Base-by-base conservation (phyloP, 2,329 filamentous ascomycete species). In the Cytospora schulzeri region DNA sequence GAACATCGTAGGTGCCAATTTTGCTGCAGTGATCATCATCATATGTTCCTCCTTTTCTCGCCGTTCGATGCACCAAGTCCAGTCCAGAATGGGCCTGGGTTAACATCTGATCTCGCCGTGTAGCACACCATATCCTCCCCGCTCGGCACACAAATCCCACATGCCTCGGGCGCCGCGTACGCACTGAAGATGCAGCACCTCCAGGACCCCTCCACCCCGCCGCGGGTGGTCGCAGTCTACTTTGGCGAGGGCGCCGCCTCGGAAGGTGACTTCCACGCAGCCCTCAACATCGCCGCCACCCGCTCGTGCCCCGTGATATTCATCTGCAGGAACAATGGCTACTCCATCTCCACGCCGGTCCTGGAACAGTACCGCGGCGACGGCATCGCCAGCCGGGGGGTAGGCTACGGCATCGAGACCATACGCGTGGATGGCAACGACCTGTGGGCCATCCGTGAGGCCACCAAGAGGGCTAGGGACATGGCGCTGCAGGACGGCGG, bases 361-460 rank as follows among this genome's bases (percentile, higher is more conserved):
- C 79, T 91, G 1, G 91, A 94, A 71, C 91, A 94, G 70, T 94
- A 94, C 74, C 87, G 90, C 1, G 91, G 91, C 3, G 91, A 94
- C 71, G 91, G 91, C 8, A 93, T 94, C 66, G 91, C 91, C 9
- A 90, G 87, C 54, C 83, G 91, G 35, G 91, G 91, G 15, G 79
- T 91, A 15, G 91, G 91, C 0, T 93, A 94, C 73, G 91, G 91
- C n/a, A 93, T 93, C 69, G 89, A 92, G 69, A 93, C 91, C 0
- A 88, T 93, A 65, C 84, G 91, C 17, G 91, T 93, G 0, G 91
- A 94, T 72, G 91, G 91, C 6, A 94, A 93, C 73, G 91, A 93
- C 71, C 87, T 93, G 68, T 91, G 91, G 73, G 91, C 91, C 1
- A 89, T 93, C 0, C 82, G 89, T 15, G 86, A 90, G 74, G 91